phyloP scores from a whole-genome alignment of 2,329 filamentous ascomycete genomes.

The Microdochium trichocladiopsis region DNA sequence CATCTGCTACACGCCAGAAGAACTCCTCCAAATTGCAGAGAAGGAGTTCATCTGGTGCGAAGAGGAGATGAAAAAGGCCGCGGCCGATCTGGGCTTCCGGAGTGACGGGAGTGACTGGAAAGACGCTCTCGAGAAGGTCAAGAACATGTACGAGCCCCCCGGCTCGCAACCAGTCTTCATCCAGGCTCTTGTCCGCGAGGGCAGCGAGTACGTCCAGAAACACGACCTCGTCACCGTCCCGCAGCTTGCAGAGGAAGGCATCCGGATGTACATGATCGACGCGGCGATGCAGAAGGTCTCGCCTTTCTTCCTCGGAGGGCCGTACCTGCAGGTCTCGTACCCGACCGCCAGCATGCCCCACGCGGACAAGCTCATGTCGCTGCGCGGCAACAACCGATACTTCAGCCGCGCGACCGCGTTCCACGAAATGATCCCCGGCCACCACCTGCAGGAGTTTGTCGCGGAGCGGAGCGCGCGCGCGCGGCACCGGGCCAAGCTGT shows the following conservation, averaged over 20 bases:
- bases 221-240: slow-evolving; percentile 51
- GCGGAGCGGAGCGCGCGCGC: slow-evolving; percentile 32
- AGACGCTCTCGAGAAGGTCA: slow-evolving; percentile 47
- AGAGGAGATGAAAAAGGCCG: slow-evolving; percentile 43
- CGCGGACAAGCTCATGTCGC: slow-evolving; percentile 49
- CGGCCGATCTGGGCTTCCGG: slow-evolving; percentile 35
- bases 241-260: slow-evolving; percentile 41
- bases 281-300: slow-evolving; percentile 44
- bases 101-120: slow-evolving; percentile 34
- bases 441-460: slow-evolving; percentile 46
- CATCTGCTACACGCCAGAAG: slow-evolving; percentile 51
- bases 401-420: slow-evolving; percentile 53
- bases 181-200: slow-evolving; percentile 41
- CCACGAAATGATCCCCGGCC: slow-evolving; percentile 54
- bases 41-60: slow-evolving; percentile 49
- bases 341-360: slow-evolving; percentile 45
- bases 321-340: slow-evolving; percentile 47
- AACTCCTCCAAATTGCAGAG: slow-evolving; percentile 43
- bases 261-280: slow-evolving; percentile 50
- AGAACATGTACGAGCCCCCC: slow-evolving; percentile 44
- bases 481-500: slow-evolving; percentile 36
- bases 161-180: slow-evolving; percentile 47
- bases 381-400: slow-evolving; percentile 52
- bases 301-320: slow-evolving; percentile 53
- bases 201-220: slow-evolving; percentile 41